phyloP scores from a whole-genome alignment of 2,329 filamentous ascomycete species.

The Sporothrix schenckii region DNA sequence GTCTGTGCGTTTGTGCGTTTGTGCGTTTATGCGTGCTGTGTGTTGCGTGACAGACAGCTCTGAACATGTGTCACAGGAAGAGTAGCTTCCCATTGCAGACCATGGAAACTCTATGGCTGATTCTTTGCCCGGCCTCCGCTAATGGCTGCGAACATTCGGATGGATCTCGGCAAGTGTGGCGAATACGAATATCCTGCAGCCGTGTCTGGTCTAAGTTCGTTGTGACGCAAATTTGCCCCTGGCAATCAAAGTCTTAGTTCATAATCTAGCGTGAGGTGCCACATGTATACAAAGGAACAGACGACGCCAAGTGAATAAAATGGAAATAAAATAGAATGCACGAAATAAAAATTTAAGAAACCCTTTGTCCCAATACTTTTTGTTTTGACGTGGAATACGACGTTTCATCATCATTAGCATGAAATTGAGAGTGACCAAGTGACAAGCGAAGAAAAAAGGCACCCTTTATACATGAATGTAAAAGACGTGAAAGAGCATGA shows the following conservation, averaged over 20 bases:
- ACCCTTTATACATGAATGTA: background rate
- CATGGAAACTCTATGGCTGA: no score
- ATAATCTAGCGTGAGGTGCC: no score
- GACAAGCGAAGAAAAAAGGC: background rate
- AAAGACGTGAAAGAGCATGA: conserved; percentile 2
- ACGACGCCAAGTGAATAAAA: background rate
- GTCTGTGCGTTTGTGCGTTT: no score
- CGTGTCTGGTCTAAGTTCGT: background rate
- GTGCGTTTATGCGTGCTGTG: no score
- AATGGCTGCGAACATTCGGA: background rate
- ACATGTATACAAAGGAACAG: background rate
- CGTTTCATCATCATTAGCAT: conserved; percentile 16
- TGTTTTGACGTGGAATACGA: conserved; percentile 6
- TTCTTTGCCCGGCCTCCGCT: background rate
- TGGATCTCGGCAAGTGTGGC: background rate
- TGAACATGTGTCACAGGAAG: no score
- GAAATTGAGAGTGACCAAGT: background rate
- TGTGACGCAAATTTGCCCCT: background rate
- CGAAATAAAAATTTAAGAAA: background rate
- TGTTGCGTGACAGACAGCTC: no score
- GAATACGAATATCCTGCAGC: background rate
- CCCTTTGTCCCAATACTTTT: conserved; percentile 10
- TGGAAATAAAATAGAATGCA: background rate
- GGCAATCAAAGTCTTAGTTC: no score
- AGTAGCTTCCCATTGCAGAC: no score